Base-by-base conservation (phyloP, 495 filamentous ascomycete species). In the Penicillium macrosclerotiorum region DNA sequence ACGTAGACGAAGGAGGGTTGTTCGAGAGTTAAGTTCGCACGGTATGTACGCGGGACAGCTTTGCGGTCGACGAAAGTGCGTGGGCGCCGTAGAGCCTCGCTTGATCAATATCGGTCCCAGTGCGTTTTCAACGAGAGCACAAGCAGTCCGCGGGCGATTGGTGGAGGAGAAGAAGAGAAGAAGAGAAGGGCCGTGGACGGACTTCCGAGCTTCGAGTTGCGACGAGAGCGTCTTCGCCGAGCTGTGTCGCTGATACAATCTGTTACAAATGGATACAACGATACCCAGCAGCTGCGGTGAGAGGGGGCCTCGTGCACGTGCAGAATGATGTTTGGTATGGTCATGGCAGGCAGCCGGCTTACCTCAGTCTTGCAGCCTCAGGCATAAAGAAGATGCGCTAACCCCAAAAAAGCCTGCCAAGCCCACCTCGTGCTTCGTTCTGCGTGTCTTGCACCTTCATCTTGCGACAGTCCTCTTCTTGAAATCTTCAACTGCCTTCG, bases 361-460 rank as follows among this genome's bases (percentile, higher is more conserved):
- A 61, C 42, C 18, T 55, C 45, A 61, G 42, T 14, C 5, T 12
- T 26, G 40, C 18, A 8, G 47, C 47, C 35, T 51, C 22, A 45
- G 34, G 30, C 26, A 22, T 7, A 22, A n/a, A n/a, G n/a, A n/a
- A n/a, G n/a, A n/a, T n/a, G n/a, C 36, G 37, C 67, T 71, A 71
- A 42, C 12, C 69, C 66, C n/a, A 39, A 68, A 51, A 37, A 37
- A 60, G 61, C 36, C 54, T 40, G 58, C 59, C 59, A 62, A 62
- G 59, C 18, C 45, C 45, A 42, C 45, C 42, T 53, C 52, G 50
- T 56, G 52, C 49, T 49, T 54, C 46, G 40, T 49, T 53, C 52
- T 54, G 45, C 42, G 47, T 51, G 37, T 44, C 43, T 47, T 51
- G 29, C 39, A 39, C 39, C 47, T 34, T 55, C 39, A 11, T 32